Evolutionary conservation across 768 basidiomycete species (phyloP).

Genomic region (Sutorius australiensis): DNA sequence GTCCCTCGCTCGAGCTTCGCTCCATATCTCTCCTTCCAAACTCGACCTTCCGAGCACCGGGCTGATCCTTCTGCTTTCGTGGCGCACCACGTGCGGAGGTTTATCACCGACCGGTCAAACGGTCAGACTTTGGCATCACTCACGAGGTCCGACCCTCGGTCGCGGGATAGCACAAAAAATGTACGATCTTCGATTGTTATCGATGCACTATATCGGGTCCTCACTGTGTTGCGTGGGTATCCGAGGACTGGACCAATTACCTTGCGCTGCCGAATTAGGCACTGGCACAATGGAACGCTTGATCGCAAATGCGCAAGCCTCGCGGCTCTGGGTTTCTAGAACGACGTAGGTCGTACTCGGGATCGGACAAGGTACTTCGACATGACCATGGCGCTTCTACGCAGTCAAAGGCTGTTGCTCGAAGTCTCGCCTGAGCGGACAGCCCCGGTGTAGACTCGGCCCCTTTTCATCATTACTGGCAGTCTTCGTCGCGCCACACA

Average conservation of each 20-base stretch:
- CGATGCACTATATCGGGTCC: slow-evolving; percentile 50
- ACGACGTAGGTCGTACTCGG: slow-evolving; percentile 35
- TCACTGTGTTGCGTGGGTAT: slow-evolving; percentile 8
- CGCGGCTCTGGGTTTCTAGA: slow-evolving; percentile 39
- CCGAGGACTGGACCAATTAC: slow-evolving; percentile 30
- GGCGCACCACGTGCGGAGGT: slow-evolving; percentile 14
- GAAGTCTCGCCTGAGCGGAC: not conserved
- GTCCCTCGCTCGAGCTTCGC: slow-evolving; percentile 3
- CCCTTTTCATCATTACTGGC: slow-evolving; percentile 35
- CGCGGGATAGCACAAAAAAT: slow-evolving; percentile 38
- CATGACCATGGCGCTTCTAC: slow-evolving; percentile 8
- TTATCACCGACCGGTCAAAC: slow-evolving; percentile 23
- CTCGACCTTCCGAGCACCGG: slow-evolving; percentile 35
- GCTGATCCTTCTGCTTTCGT: slow-evolving; percentile 37
- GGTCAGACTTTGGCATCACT: slow-evolving; percentile 53
- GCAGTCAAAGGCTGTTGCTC: slow-evolving; percentile 10
- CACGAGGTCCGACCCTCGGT: slow-evolving; percentile 51
- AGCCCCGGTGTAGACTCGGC: slow-evolving; percentile 19
- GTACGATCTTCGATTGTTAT: slow-evolving; percentile 40
- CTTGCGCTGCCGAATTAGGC: slow-evolving; percentile 35
- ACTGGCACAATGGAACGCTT: slow-evolving; percentile 45
- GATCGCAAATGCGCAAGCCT: slow-evolving; percentile 37
- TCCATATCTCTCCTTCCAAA: slow-evolving; percentile 33
- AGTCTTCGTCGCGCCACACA: slow-evolving; percentile 33
- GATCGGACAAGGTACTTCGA: slow-evolving; percentile 19